Conservation (phyloP, 2,329 filamentous ascomycete genomes). For the Colletotrichum falcatum region DNA sequence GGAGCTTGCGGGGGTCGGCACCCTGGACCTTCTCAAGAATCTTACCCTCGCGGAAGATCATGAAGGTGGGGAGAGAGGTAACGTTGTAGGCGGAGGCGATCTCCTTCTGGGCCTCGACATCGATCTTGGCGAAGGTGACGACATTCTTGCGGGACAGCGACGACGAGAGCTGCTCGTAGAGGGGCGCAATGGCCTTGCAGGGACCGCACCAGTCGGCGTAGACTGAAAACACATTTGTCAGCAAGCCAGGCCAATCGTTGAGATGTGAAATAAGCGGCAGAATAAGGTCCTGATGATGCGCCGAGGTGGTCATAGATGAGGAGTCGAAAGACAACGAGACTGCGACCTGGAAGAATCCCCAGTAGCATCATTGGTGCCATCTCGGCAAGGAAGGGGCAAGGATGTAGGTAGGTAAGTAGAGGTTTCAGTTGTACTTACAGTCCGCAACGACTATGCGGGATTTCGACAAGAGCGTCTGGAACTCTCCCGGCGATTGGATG, state of each 20-base stretch:
- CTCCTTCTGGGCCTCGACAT: conserved; percentile 81
- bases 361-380: conserved; percentile 9
- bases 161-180: conserved; percentile 81
- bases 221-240: conserved; percentile 66
- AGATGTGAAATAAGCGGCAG: neutral
- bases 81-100: conserved; percentile 81
- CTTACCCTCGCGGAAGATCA: conserved; percentile 82
- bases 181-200: conserved; percentile 85
- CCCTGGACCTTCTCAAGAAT: conserved; percentile 78
- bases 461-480: conserved; percentile 74
- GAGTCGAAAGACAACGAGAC: neutral
- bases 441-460: conserved; percentile 87
- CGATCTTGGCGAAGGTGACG: conserved; percentile 88
- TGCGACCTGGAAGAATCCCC: neutral
- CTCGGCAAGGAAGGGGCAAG: conserved; percentile 46
- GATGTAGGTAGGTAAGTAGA: conserved; percentile 39
- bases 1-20: conserved; percentile 78
- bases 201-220: conserved; percentile 89
- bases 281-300: neutral
- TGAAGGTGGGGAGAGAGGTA: conserved; percentile 87
- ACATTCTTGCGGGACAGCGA: conserved; percentile 77
- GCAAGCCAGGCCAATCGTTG: conserved; percentile 40
- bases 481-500: conserved; percentile 68
- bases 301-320: too few relatives aligned
- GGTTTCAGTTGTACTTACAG: conserved; percentile 70